These are phyloP conservation scores for Macadamia integrifolia DNA, from an alignment of 164 flowering plant species.

Conservation along the genomic window DNA sequence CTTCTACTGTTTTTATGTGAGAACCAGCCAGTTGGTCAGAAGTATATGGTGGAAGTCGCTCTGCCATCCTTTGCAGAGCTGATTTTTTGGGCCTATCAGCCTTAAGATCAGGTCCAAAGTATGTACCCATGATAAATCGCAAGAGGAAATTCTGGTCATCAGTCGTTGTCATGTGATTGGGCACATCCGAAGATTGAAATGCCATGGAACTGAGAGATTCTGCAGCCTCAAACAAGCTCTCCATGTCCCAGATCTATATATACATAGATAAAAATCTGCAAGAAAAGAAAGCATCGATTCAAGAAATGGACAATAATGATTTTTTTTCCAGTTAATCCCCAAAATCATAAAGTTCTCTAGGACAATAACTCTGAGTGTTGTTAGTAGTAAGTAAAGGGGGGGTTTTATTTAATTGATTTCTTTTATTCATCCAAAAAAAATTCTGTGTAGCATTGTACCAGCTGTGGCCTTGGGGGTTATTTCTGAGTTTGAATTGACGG, in stretches of 20 bases:
- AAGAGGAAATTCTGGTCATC: constrained; percentile 47
- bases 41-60: constrained; percentile 39
- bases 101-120: constrained; percentile 57
- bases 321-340: neutral
- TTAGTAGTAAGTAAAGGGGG: too few relatives aligned
- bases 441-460: too few relatives aligned
- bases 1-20: constrained; percentile 25
- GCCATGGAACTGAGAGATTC: constrained; percentile 8
- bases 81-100: constrained; percentile 31
- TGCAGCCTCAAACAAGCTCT: constrained; percentile 9
- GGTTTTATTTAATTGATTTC: too few relatives aligned
- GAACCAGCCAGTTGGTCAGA: constrained; percentile 37
- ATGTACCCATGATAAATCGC: constrained; percentile 45
- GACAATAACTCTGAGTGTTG: too few relatives aligned
- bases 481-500: too few relatives aligned
- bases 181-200: neutral
- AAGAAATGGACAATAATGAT: neutral
- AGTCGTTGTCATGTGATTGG: constrained; percentile 13
- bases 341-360: neutral
- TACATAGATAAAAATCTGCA: neutral
- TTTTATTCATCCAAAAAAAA: too few relatives aligned
- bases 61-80: constrained; percentile 37
- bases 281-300: neutral
- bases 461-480: too few relatives aligned
- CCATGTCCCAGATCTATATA: constrained; percentile 10